Percentiles rank a stretch among this genome's conserved stretches.
Conservation (phyloP, 257 asterid genomes). For the Craterostigma plantagineum region DNA sequence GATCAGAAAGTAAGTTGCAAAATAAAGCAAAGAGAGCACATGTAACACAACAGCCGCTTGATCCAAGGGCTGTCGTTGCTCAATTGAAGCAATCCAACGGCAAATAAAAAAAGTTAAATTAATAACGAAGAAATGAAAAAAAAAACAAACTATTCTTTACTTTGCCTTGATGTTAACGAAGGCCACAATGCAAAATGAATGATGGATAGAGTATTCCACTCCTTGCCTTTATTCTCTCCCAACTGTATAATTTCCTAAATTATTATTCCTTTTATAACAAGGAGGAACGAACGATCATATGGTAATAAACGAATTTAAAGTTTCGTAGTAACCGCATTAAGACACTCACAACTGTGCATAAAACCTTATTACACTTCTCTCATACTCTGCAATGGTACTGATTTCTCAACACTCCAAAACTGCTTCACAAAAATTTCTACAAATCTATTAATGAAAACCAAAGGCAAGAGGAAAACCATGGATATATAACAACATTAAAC, state of each 20-base stretch:
- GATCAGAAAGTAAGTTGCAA: slow-evolving; percentile 8
- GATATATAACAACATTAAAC: too few species aligned
- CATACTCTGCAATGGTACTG: neutral
- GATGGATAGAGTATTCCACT: slow-evolving; percentile 11
- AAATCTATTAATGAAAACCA: too few species aligned
- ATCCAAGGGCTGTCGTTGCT: slow-evolving; percentile 7
- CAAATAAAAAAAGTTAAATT: too few species aligned
- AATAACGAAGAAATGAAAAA: neutral
- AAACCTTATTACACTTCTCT: too few species aligned
- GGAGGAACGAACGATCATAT: too few species aligned
- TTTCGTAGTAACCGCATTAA: too few species aligned
- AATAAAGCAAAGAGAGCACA: slow-evolving; percentile 4
- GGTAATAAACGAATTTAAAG: too few species aligned
- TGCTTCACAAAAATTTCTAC: too few species aligned
- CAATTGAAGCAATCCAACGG: slow-evolving; percentile 9
- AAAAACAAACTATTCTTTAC: slow-evolving; percentile 2
- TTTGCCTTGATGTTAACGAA: slow-evolving; percentile 10
- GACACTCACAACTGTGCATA: too few species aligned
- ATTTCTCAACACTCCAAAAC: too few species aligned
- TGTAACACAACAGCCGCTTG: slow-evolving; percentile 7
- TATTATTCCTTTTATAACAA: too few species aligned
- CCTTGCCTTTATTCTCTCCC: slow-evolving; percentile 5
- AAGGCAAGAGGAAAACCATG: neutral
- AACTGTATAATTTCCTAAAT: too few species aligned
- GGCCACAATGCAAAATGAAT: slow-evolving; percentile 4